These are phyloP conservation scores for Microdochium bolleyi DNA, from an alignment of 2,329 filamentous ascomycete genomes.

Conservation along the genomic window DNA sequence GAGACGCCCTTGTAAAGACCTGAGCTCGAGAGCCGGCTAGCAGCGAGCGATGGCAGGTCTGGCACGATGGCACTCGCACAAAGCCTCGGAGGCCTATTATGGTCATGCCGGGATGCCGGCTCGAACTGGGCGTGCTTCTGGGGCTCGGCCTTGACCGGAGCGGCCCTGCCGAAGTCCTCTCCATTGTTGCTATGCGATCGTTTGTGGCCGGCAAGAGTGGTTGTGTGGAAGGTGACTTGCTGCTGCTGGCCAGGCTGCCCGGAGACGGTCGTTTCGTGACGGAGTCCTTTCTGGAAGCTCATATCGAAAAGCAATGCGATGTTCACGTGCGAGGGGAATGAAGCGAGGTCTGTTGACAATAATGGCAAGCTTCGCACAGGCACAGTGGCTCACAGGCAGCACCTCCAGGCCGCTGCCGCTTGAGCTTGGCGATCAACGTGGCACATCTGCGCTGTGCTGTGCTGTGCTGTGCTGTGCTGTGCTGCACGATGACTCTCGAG, in stretches of 20 bases:
- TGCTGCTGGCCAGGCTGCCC: conserved; percentile 27
- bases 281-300: conserved; percentile 20
- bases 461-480: too few species aligned
- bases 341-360: too few species aligned
- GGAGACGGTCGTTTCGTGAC: conserved; percentile 44
- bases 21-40: conserved; percentile 35
- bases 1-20: conserved; percentile 35
- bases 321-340: too few species aligned
- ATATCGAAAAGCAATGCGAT: conserved; percentile 5
- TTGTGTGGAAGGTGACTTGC: conserved; percentile 27
- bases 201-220: conserved; percentile 40
- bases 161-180: conserved; percentile 4
- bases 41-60: conserved; percentile 48
- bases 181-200: conserved; percentile 20
- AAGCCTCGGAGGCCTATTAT: conserved; percentile 13
- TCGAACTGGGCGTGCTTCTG: conserved; percentile 8
- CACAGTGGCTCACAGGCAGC: too few species aligned
- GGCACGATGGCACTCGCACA: conserved; percentile 38
- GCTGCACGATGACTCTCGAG: too few species aligned
- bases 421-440: too few species aligned
- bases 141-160: conserved; percentile 15
- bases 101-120: conserved; percentile 3
- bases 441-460: too few species aligned
- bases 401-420: too few species aligned
- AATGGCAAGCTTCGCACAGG: too few species aligned